Evolutionary conservation across 805 yeast species (phyloP).

Genomic region (Yarrowia divulgata): DNA sequence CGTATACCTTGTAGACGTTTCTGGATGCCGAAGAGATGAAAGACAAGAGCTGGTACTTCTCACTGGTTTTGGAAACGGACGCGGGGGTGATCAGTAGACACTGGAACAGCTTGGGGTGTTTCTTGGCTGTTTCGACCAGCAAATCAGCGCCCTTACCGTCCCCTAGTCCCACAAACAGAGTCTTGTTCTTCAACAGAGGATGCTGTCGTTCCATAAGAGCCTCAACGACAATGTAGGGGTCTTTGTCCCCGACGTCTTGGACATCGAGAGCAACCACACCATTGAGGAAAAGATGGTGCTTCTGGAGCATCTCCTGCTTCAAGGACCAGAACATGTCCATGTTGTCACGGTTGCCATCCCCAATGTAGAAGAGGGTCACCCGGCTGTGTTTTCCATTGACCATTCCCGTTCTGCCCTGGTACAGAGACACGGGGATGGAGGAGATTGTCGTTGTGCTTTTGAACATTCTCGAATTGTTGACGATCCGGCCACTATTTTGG

Average conservation of each 20-base stretch:
- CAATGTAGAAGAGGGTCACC: conserved; percentile 18
- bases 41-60: conserved; percentile 12
- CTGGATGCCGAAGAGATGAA: conserved; percentile 1
- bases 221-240: conserved; percentile 2
- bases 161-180: conserved; percentile 14
- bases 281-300: conserved; percentile 6
- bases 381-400: conserved; percentile 15
- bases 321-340: not conserved
- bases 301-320: conserved; percentile 11
- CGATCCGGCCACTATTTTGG: not conserved
- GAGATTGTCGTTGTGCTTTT: conserved; percentile 1
- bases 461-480: not conserved
- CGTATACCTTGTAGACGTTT: conserved; percentile 17
- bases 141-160: conserved; percentile 6
- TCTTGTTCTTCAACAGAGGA: conserved; percentile 6
- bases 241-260: not conserved
- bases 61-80: not conserved
- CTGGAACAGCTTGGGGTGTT: conserved; percentile 24
- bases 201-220: not conserved
- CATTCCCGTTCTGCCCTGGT: conserved; percentile 21
- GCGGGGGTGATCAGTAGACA: conserved; percentile 14
- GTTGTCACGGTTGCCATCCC: conserved; percentile 5
- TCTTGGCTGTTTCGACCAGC: conserved; percentile 9
- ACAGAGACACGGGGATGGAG: conserved; percentile 5
- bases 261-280: conserved; percentile 25